A percentile compares a stretch with the other conserved stretches of the same genome.
Conservation (phyloP, 129 eudicot species). For the Pseudognaphalium luteoalbum region DNA sequence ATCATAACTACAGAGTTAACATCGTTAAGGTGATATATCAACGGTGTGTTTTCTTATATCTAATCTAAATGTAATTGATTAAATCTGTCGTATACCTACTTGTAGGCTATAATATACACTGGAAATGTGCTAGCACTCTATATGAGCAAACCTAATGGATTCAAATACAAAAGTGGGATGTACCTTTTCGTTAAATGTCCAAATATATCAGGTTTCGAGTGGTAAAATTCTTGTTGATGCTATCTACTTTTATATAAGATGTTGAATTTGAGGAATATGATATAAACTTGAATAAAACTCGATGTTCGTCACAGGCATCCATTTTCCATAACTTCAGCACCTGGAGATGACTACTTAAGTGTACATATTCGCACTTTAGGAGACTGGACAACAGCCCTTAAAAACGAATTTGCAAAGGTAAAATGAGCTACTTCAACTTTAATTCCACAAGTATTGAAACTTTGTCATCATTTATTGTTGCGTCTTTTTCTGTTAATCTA, state of each 20-base stretch:
- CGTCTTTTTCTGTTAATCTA: conserved; percentile 35
- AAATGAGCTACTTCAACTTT: conserved; percentile 5
- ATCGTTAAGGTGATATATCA: conserved; percentile 57
- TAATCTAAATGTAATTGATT: not conserved
- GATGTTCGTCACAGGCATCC: conserved; percentile 74
- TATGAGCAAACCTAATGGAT: conserved; percentile 83
- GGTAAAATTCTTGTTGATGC: conserved; percentile 42
- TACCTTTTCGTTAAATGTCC: conserved; percentile 95
- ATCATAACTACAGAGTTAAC: conserved; percentile 55
- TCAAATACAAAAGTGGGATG: conserved; percentile 98
- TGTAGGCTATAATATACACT: conserved; percentile 81
- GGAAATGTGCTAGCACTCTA: conserved; percentile 91
- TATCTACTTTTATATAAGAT: not conserved
- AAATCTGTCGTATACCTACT: conserved; percentile 8
- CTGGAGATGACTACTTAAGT: conserved; percentile 81
- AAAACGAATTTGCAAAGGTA: conserved; percentile 69
- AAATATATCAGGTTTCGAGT: conserved; percentile 72
- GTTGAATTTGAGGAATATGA: not conserved
- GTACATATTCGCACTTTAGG: conserved; percentile 91
- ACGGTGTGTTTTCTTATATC: not conserved
- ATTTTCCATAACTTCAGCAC: conserved; percentile 96
- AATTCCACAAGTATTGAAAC: not conserved
- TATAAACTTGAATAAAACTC: not conserved
- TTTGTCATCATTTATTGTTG: not conserved
- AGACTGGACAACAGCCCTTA: conserved; percentile 93